Base-by-base conservation (phyloP, 148 eudicot genomes). In the Cornus suecica region DNA sequence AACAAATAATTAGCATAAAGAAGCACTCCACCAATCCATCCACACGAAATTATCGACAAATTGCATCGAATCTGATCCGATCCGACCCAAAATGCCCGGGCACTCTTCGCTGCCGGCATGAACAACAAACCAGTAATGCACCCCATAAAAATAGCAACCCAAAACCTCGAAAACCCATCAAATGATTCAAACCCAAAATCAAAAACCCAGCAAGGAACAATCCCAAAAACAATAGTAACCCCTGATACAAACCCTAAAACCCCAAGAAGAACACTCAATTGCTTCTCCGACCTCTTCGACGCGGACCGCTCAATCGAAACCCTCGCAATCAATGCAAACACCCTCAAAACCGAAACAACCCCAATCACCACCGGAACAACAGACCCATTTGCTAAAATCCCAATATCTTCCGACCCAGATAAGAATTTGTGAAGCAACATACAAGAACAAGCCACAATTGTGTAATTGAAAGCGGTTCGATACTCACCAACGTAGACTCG, bases 71-170 rank as follows among this genome's bases (percentile, higher is more conserved):
- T 84, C 80, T 95, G 99, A 88, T 95, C 98, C 0, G 99, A 93
- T 42, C 98, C 99, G n/a, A 96, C 88, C 99, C 99, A 96, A 85
- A 92, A 96, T 5, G 93, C 80, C 13, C 94, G 85, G 6, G 97
- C 92, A 87, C 76, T 87, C 81, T 90, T 90, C 56, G 83, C 83
- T 2, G 97, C 89, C 0, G 92, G 93, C 81, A 90, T 71, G 75
- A 88, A 91, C 76, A 96, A 79, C 52, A 90, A 85, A 10, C 90
- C 94, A 32, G 88, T 79, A 26, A 84, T 67, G 22, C 70, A 83
- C 60, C 99, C 99, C 85, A 84, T 89, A 6, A 84, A 48, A 16
- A 76, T 4, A 32, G 92, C 89, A 72, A 89, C 60, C 63, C 75
- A 67, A 31, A 87, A 80, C 76, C 73, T 91, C 65, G 88, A 91